These are phyloP conservation scores for Eugenia klotzschiana DNA, from an alignment of 441 rosid genomes.

Conservation along the genomic window DNA sequence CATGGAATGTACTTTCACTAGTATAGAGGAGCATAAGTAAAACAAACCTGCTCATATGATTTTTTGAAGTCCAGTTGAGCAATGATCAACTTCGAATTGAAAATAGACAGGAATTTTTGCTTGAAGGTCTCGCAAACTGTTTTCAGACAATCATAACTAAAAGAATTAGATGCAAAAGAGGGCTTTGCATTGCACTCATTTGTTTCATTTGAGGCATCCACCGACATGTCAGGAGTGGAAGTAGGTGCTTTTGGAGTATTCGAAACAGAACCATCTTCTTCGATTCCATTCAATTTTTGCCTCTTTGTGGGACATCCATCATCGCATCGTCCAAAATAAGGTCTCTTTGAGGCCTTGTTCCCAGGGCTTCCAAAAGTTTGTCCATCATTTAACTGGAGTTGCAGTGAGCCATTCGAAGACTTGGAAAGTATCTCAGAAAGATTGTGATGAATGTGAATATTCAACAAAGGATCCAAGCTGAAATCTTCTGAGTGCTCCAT, in stretches of 20 bases:
- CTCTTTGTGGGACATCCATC: constrained; percentile 31
- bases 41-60: constrained; percentile 50
- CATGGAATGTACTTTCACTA: background rate
- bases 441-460: constrained; percentile 88
- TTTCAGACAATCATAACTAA: constrained; percentile 21
- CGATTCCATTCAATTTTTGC: constrained; percentile 22
- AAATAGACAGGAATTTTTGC: constrained; percentile 57
- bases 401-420: constrained; percentile 20
- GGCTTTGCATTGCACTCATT: constrained; percentile 17
- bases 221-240: constrained; percentile 5
- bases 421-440: constrained; percentile 58
- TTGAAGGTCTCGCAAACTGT: constrained; percentile 45
- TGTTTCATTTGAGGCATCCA: constrained; percentile 13
- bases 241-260: constrained; percentile 10
- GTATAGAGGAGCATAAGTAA: background rate
- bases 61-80: constrained; percentile 71
- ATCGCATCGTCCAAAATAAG: constrained; percentile 10
- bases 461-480: constrained; percentile 79
- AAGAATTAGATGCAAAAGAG: constrained; percentile 13
- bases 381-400: constrained; percentile 16
- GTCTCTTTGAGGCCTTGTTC: constrained; percentile 18
- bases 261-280: constrained; percentile 13
- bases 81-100: constrained; percentile 40
- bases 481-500: constrained; percentile 72
- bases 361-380: constrained; percentile 18